Evolutionary conservation across 2,329 filamentous ascomycete genomes (phyloP), one percentile per base, ranked within the genome.

Genomic region (Verticillium zaregamsianum): DNA sequence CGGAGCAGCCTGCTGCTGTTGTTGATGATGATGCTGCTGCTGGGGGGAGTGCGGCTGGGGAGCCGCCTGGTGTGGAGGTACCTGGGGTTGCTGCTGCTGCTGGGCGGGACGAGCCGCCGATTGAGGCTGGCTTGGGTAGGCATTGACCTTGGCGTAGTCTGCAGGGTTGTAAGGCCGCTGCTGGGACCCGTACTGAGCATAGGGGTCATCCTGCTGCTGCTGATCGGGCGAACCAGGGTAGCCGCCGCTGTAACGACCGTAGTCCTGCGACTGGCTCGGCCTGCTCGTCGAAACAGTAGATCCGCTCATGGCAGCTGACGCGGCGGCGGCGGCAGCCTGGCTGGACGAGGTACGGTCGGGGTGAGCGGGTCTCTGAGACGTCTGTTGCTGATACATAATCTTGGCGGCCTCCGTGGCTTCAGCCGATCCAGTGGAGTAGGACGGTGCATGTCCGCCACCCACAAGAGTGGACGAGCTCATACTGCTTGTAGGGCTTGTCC

Each of bases 141-240:
- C 80, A 69, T 79, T 82, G 67, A 86, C 83, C 70, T 82, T 86
- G 63, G 88, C 90, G 72, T 93, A 95, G 65, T 89, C 89, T 28
- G 86, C 86, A 32, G 91, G 91, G 72, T 95, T 91, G 73, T 95
- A 95, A 67, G 86, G 86, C 49, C 86, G 80, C 67, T 89, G 86
- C 64, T 82, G 77, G 17, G 78, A 76, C 12, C 71, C 69, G 57
- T 77, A 72, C 61, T 74, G 73, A 31, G 69, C 71, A 9, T 72
- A 63, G 9, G 67, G 66, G 11, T 69, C 68, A 17, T 69, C 72
- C 60, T 72, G 59, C n/a, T 73, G 7, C 67, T 67, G 23, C 62
- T 28, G 28, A 28, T 67, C 31, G 67, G 61, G 37, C 61, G 61
- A 62, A 12, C 65, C 60, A 58, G 74, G 72, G 31, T 75, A 73